These are phyloP conservation scores for Boletus sensibilis DNA, from an alignment of 768 basidiomycete species.

Conservation along the genomic window DNA sequence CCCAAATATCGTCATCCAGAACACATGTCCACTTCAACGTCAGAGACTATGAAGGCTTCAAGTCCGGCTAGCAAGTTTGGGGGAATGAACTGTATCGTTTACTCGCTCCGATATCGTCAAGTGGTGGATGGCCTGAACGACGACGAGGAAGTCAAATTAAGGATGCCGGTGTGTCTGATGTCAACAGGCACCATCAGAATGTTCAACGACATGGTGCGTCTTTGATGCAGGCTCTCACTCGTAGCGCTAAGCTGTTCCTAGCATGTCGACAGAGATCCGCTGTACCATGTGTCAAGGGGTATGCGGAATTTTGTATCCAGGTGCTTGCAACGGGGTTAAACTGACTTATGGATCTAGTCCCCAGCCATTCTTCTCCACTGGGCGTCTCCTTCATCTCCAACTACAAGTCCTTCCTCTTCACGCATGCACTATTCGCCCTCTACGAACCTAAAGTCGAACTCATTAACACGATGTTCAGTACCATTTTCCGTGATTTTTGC, in stretches of 20 bases:
- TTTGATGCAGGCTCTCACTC: neutral
- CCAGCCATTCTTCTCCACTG: conserved; percentile 15
- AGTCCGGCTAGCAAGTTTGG: conserved; percentile 6
- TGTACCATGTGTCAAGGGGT: conserved; percentile 10
- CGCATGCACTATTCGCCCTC: conserved; percentile 24
- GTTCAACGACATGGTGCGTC: conserved; percentile 18
- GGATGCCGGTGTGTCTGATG: conserved; percentile 20
- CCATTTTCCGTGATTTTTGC: conserved; percentile 24
- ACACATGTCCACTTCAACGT: conserved; percentile 17
- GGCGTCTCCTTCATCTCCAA: conserved; percentile 18
- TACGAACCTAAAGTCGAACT: conserved; percentile 20
- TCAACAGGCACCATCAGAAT: conserved; percentile 24
- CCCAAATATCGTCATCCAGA: conserved; percentile 24
- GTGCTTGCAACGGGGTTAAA: too few relatives aligned
- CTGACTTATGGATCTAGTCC: conserved; percentile 7
- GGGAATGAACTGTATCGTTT: conserved; percentile 21
- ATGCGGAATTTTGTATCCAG: neutral
- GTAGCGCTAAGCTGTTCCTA: conserved; percentile 3
- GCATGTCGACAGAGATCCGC: conserved; percentile 14
- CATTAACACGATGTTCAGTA: conserved; percentile 24
- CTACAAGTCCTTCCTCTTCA: conserved; percentile 24
- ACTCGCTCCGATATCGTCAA: conserved; percentile 19
- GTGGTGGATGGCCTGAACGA: conserved; percentile 10
- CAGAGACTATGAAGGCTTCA: conserved; percentile 12
- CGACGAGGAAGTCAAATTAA: conserved; percentile 10